A percentile compares a stretch with the other conserved stretches of the same genome.
Evolutionary conservation across 129 eudicot genomes (phyloP).

Genomic region (Arctium lappa): DNA sequence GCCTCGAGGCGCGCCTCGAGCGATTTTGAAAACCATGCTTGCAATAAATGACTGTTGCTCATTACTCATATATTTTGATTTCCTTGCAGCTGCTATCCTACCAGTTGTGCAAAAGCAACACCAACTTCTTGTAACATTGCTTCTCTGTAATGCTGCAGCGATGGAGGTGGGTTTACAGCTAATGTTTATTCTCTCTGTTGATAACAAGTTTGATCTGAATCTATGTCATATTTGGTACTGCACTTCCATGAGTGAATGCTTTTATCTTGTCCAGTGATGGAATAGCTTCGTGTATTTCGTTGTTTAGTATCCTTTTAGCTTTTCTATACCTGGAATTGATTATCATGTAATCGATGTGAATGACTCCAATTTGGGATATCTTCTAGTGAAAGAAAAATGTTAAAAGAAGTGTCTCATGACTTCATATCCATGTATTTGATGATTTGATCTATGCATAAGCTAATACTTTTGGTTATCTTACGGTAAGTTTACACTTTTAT

Average conservation of each 20-base stretch:
- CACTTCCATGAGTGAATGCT: neutral
- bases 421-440: neutral
- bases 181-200: neutral
- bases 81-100: constrained; percentile 67
- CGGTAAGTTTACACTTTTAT: neutral
- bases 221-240: neutral
- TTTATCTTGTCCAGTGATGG: neutral
- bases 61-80: neutral
- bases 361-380: neutral
- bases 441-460: neutral
- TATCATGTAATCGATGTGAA: neutral
- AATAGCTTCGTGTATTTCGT: neutral
- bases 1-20: too few relatives aligned
- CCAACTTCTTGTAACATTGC: constrained; percentile 95
- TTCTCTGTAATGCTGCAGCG: constrained; percentile 91
- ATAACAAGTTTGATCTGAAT: constrained; percentile 11
- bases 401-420: neutral
- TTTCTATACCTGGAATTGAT: neutral
- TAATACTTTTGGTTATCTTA: neutral
- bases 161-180: constrained; percentile 71
- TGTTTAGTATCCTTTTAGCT: constrained; percentile 1
- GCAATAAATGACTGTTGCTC: neutral
- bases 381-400: neutral
- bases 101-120: constrained; percentile 98
- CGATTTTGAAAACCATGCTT: too few relatives aligned